Evolutionary conservation across 1,284 basidiomycete genomes (phyloP).

Genomic region (Takashimella koratensis): DNA sequence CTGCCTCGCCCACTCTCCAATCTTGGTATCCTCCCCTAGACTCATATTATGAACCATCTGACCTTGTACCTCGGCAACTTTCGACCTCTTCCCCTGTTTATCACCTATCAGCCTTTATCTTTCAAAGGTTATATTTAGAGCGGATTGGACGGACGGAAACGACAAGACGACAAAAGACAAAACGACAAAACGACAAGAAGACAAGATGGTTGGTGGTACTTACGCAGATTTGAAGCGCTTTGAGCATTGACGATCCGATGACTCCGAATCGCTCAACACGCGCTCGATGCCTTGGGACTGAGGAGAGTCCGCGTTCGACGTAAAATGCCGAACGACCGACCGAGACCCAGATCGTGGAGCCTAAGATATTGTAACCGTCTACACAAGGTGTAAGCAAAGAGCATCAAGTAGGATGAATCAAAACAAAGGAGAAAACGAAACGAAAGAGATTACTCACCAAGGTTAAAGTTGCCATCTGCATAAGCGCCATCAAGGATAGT

Average conservation of each 20-base stretch:
- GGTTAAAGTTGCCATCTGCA: conserved; percentile 18
- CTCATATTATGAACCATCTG: conserved; percentile 18
- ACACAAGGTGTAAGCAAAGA: conserved; percentile 19
- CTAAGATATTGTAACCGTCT: conserved; percentile 16
- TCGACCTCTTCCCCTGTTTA: conserved; percentile 1
- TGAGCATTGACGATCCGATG: conserved; percentile 1
- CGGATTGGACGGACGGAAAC: too few relatives aligned
- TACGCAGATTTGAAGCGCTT: neutral
- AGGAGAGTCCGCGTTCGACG: neutral
- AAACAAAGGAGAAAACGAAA: neutral
- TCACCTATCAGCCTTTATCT: too few relatives aligned
- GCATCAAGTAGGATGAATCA: conserved; percentile 8
- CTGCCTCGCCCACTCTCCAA: conserved; percentile 18
- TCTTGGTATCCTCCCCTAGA: conserved; percentile 15
- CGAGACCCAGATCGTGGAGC: conserved; percentile 5
- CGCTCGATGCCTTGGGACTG: conserved; percentile 6
- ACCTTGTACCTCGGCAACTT: conserved; percentile 15
- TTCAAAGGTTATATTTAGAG: too few relatives aligned
- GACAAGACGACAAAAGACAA: neutral
- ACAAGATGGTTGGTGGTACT: too few relatives aligned
- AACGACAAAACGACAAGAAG: neutral
- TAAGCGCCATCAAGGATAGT: conserved; percentile 14
- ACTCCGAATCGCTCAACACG: neutral
- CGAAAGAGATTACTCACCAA: conserved; percentile 13
- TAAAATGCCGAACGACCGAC: neutral